Percentiles rank a stretch among this genome's conserved stretches.
phyloP scores from a whole-genome alignment of 495 filamentous ascomycete species.

The Penicillium antarcticum region DNA sequence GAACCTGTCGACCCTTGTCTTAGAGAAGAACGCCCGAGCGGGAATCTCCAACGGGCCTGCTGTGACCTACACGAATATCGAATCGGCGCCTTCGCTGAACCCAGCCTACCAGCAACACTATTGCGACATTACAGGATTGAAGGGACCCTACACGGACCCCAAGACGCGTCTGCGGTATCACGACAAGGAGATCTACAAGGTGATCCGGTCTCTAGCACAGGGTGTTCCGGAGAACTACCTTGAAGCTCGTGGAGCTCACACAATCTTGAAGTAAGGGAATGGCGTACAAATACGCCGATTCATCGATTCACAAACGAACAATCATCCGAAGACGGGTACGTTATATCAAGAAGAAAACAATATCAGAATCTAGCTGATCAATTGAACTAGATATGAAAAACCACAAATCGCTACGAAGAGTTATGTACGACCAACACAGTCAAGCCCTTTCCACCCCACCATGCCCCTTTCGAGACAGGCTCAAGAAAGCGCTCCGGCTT shows the following conservation, averaged over 20 bases:
- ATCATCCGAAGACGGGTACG: background rate
- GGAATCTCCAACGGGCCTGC: slow-evolving; percentile 53
- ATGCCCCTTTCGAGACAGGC: slow-evolving; percentile 67
- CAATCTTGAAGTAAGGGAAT: slow-evolving; percentile 71
- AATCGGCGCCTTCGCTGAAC: slow-evolving; percentile 78
- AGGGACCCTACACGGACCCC: slow-evolving; percentile 85
- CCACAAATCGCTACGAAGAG: slow-evolving; percentile 4
- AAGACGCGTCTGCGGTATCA: slow-evolving; percentile 90
- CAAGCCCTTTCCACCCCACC: slow-evolving; percentile 84
- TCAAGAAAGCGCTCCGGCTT: slow-evolving; percentile 93
- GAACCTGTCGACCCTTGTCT: slow-evolving; percentile 76
- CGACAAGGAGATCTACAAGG: slow-evolving; percentile 81
- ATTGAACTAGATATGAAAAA: slow-evolving; percentile 5
- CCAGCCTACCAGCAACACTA: slow-evolving; percentile 74
- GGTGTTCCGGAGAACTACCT: slow-evolving; percentile 82
- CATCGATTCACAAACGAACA: background rate
- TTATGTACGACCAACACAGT: slow-evolving; percentile 74
- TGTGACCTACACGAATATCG: slow-evolving; percentile 93
- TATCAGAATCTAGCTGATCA: background rate
- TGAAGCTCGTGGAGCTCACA: slow-evolving; percentile 85
- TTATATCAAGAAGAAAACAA: background rate
- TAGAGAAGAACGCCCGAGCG: slow-evolving; percentile 65
- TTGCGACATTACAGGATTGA: slow-evolving; percentile 91
- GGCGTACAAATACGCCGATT: background rate
- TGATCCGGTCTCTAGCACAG: slow-evolving; percentile 71